phyloP scores from a whole-genome alignment of 2,329 filamentous ascomycete species.

The Diaporthe citri region DNA sequence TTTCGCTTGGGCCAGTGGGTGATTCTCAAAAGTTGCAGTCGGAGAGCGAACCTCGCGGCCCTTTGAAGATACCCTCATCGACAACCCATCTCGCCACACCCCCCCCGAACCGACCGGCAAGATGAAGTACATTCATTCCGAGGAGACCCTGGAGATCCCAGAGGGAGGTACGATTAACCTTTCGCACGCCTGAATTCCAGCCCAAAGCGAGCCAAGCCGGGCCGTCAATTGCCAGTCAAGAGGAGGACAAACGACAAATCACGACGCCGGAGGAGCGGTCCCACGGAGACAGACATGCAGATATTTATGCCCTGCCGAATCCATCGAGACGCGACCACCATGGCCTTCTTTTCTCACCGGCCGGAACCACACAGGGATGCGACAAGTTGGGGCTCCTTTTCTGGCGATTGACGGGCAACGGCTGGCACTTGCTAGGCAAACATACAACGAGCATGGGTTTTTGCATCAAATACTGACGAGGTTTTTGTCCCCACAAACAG shows the following conservation, averaged over 20 bases:
- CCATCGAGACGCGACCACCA: not conserved
- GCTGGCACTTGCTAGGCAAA: constrained; percentile 16
- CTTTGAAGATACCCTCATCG: constrained; percentile 39
- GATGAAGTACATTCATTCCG: constrained; percentile 99
- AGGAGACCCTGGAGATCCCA: constrained; percentile 95
- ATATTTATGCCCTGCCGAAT: not conserved
- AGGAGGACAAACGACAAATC: constrained; percentile 10
- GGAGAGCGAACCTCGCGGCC: constrained; percentile 33
- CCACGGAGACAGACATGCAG: not conserved
- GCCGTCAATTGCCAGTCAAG: constrained; percentile 36
- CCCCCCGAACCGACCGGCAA: constrained; percentile 70
- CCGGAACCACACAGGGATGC: not conserved
- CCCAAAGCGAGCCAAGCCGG: constrained; percentile 33
- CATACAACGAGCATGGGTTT: not conserved
- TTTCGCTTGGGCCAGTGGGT: constrained; percentile 24
- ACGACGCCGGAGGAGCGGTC: not conserved
- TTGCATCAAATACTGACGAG: constrained; percentile 46
- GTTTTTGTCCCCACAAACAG: constrained; percentile 64
- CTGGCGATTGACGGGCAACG: constrained; percentile 28
- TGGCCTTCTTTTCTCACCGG: not conserved
- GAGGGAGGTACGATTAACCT: constrained; percentile 83
- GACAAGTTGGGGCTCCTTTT: not conserved
- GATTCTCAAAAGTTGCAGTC: constrained; percentile 34
- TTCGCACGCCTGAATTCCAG: constrained; percentile 22
- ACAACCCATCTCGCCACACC: constrained; percentile 55